These are phyloP conservation scores for Xerocomellus amylosporus DNA, from an alignment of 768 basidiomycete species.

Conservation along the genomic window DNA sequence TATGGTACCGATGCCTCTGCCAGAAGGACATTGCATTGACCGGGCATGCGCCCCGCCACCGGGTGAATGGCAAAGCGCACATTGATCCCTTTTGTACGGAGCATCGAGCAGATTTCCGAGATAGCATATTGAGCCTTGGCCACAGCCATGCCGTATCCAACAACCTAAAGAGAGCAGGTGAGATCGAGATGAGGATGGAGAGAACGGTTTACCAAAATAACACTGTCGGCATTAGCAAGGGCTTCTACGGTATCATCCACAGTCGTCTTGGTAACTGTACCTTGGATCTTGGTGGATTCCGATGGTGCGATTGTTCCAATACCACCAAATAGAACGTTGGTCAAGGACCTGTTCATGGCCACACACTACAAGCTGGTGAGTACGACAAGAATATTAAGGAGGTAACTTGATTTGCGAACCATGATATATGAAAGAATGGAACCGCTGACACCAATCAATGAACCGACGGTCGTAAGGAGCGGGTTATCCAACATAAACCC, in stretches of 20 bases:
- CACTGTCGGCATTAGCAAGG: slow-evolving; percentile 74
- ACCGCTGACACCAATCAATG: slow-evolving; percentile 86
- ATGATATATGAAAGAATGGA: slow-evolving; percentile 92
- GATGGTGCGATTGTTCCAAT: slow-evolving; percentile 55
- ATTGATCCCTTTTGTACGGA: slow-evolving; percentile 70
- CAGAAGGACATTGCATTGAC: slow-evolving; percentile 88
- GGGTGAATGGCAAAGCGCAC: slow-evolving; percentile 89
- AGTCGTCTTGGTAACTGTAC: slow-evolving; percentile 70
- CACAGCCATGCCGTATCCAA: slow-evolving; percentile 90
- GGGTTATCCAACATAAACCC: slow-evolving; percentile 91
- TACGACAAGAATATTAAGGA: not conserved
- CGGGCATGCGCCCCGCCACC: slow-evolving; percentile 91
- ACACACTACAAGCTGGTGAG: slow-evolving; percentile 56
- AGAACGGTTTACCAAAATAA: slow-evolving; percentile 58
- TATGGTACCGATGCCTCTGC: slow-evolving; percentile 91
- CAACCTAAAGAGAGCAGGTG: slow-evolving; percentile 45
- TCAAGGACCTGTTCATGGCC: slow-evolving; percentile 86
- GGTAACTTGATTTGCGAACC: slow-evolving; percentile 44
- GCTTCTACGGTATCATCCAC: slow-evolving; percentile 82
- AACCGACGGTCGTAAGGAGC: slow-evolving; percentile 77
- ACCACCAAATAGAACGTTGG: slow-evolving; percentile 89
- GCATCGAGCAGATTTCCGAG: slow-evolving; percentile 69
- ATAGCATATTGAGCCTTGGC: slow-evolving; percentile 85
- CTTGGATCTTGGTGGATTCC: slow-evolving; percentile 76
- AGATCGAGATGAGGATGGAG: not conserved